These are phyloP conservation scores for Zoysia pacifica DNA, from an alignment of 176 grass and related monocot genomes.

Conservation along the genomic window DNA sequence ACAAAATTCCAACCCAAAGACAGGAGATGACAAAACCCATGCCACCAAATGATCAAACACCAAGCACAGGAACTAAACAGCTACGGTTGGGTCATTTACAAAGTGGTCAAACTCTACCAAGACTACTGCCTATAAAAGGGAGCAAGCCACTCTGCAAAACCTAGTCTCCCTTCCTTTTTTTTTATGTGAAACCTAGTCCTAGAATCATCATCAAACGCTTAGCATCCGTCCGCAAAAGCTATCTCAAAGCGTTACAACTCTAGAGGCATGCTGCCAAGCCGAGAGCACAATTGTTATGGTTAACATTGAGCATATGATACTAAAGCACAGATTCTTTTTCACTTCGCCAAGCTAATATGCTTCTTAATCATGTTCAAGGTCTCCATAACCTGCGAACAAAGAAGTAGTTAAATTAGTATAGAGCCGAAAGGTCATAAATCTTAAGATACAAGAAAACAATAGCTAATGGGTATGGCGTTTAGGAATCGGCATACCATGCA, in stretches of 20 bases:
- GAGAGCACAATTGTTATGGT: not conserved
- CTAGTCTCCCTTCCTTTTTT: not conserved
- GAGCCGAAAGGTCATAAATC: not conserved
- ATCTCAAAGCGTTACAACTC: slow-evolving; percentile 2
- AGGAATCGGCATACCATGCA: not conserved
- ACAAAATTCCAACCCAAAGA: not conserved
- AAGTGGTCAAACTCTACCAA: slow-evolving; percentile 34
- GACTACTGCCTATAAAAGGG: slow-evolving; percentile 25
- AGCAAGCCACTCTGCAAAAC: slow-evolving; percentile 43
- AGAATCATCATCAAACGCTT: slow-evolving; percentile 25
- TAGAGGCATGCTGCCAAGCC: not conserved
- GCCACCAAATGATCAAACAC: not conserved
- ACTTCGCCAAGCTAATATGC: slow-evolving; percentile 53
- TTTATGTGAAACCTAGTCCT: slow-evolving; percentile 26
- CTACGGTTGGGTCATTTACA: slow-evolving; percentile 41
- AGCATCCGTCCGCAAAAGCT: slow-evolving; percentile 15
- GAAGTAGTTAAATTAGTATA: not conserved
- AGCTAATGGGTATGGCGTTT: slow-evolving; percentile 1
- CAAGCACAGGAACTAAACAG: slow-evolving; percentile 20
- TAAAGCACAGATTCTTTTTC: not conserved
- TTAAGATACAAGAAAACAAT: not conserved
- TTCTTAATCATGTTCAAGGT: slow-evolving; percentile 63
- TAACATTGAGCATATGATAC: not conserved
- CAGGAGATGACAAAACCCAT: slow-evolving; percentile 5
- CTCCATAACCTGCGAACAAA: slow-evolving; percentile 59